Conservation (phyloP, 2,329 filamentous ascomycete species). For the Magnaporthales sp. region DNA sequence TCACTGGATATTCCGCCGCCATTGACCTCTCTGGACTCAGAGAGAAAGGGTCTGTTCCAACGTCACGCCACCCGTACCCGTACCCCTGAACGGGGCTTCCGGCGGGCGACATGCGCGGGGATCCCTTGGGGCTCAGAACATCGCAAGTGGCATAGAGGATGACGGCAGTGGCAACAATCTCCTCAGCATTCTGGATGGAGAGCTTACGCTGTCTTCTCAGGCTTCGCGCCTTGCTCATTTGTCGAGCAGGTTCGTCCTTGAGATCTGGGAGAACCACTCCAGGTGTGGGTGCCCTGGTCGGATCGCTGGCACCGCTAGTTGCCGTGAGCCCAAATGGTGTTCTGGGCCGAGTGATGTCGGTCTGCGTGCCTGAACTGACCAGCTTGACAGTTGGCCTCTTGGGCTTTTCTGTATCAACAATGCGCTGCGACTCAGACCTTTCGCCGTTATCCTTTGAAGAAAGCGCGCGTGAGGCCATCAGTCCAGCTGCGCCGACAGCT, state of each 20-base stretch:
- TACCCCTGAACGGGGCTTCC: constrained; percentile 17
- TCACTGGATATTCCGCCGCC: constrained; percentile 6
- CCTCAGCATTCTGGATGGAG: constrained; percentile 38
- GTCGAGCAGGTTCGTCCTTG: constrained; percentile 26
- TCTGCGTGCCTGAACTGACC: neutral
- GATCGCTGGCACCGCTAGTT: constrained; percentile 16
- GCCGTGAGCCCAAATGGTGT: neutral
- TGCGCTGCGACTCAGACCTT: neutral
- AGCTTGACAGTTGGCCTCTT: constrained; percentile 7
- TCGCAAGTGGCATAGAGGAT: constrained; percentile 44
- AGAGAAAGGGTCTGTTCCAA: constrained; percentile 22
- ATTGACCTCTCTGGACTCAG: constrained; percentile 3
- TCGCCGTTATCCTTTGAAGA: neutral
- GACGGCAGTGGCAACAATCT: constrained; percentile 44
- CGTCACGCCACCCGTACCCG: constrained; percentile 21
- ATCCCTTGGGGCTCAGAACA: constrained; percentile 32
- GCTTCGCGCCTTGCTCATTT: constrained; percentile 31
- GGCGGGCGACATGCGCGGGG: constrained; percentile 22
- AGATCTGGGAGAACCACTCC: constrained; percentile 36
- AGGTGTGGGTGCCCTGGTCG: constrained; percentile 33
- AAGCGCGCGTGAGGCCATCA: neutral
- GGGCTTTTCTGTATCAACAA: constrained; percentile 9
- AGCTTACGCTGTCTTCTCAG: constrained; percentile 35
- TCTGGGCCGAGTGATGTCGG: constrained; percentile 1
- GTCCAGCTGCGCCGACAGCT: constrained; percentile 1